These are phyloP conservation scores for Cercospora beticola DNA, from an alignment of 2,329 filamentous ascomycete genomes.

Conservation along the genomic window DNA sequence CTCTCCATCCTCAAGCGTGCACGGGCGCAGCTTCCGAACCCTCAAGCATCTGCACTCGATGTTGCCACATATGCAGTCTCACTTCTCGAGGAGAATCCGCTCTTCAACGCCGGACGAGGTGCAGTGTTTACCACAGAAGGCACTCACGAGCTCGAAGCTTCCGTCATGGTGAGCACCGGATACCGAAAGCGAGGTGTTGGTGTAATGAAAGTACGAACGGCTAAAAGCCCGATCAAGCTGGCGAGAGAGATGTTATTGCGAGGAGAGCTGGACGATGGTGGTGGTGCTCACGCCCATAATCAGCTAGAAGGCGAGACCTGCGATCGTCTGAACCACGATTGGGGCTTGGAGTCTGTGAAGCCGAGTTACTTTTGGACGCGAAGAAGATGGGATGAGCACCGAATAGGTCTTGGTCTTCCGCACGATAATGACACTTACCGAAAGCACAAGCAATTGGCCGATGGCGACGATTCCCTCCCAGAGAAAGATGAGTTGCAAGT, in stretches of 20 bases:
- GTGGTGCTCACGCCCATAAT: slow-evolving; percentile 65
- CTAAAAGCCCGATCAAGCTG: slow-evolving; percentile 77
- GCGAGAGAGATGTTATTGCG: slow-evolving; percentile 69
- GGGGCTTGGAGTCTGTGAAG: slow-evolving; percentile 70
- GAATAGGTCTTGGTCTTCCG: slow-evolving; percentile 55
- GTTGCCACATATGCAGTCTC: slow-evolving; percentile 73
- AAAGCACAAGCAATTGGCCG: slow-evolving; percentile 40
- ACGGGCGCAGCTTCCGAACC: slow-evolving; percentile 31
- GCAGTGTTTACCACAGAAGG: slow-evolving; percentile 84
- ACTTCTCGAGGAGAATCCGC: slow-evolving; percentile 72
- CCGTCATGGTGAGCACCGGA: slow-evolving; percentile 77
- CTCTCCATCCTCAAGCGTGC: slow-evolving; percentile 39
- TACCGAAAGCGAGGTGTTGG: slow-evolving; percentile 74
- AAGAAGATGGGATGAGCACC: slow-evolving; percentile 75
- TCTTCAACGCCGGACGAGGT: slow-evolving; percentile 83
- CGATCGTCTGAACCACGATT: slow-evolving; percentile 65
- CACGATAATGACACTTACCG: slow-evolving; percentile 43
- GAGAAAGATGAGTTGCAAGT: background rate
- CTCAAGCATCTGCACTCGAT: slow-evolving; percentile 63
- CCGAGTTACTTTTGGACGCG: slow-evolving; percentile 76
- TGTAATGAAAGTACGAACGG: slow-evolving; percentile 68
- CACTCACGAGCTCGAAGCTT: slow-evolving; percentile 81
- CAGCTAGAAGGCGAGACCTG: slow-evolving; percentile 67
- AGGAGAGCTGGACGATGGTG: slow-evolving; percentile 61
- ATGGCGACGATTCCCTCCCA: slow-evolving; percentile 23